phyloP scores from a whole-genome alignment of 768 basidiomycete species.

The Boletus edulis region DNA sequence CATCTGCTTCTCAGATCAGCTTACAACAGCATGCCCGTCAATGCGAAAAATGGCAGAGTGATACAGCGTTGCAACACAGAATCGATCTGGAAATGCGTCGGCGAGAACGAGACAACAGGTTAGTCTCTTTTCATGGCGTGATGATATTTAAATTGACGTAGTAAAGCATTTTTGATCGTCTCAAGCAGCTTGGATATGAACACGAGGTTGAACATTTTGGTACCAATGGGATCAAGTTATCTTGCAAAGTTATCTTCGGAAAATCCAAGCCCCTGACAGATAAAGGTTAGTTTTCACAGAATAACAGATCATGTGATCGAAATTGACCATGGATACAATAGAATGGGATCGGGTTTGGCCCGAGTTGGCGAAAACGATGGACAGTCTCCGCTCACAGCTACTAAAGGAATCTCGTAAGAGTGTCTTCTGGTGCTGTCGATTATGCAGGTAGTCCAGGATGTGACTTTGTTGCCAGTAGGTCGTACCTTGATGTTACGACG shows the following conservation, averaged over 20 bases:
- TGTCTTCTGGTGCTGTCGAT: too few species aligned
- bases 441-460: too few species aligned
- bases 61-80: neutral
- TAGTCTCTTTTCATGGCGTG: neutral
- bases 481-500: too few species aligned
- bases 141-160: neutral
- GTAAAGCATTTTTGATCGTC: constrained; percentile 7
- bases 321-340: neutral
- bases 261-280: constrained; percentile 5
- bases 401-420: neutral
- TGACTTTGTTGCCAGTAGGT: too few species aligned
- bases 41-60: neutral
- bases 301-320: neutral
- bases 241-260: neutral
- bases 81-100: neutral
- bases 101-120: neutral
- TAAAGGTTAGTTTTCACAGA: neutral
- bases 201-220: neutral
- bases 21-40: constrained; percentile 1
- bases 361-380: neutral
- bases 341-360: constrained; percentile 15
- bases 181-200: constrained; percentile 1
- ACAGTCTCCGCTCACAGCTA: neutral
- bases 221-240: rapidly evolving
- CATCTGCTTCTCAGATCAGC: neutral